Evolutionary conservation across 495 filamentous ascomycete genomes (phyloP).

Genomic region (Articulospora tetracladia): DNA sequence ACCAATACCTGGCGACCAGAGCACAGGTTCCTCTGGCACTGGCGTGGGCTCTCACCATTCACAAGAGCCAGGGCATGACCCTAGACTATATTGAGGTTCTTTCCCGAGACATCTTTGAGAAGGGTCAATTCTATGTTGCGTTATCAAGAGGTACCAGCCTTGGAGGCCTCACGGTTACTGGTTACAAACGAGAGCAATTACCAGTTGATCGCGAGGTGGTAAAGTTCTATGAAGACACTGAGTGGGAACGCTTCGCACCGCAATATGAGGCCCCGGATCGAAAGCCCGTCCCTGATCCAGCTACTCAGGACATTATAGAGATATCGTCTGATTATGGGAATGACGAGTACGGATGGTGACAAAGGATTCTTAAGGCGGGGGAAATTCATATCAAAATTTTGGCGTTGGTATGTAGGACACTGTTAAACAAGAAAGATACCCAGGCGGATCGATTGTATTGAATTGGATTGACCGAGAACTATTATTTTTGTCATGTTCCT

Average conservation of each 20-base stretch:
- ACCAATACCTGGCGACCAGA: slow-evolving; percentile 24
- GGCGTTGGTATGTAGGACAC: too few species aligned
- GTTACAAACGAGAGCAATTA: slow-evolving; percentile 9
- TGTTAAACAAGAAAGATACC: too few species aligned
- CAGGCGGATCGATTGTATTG: too few species aligned
- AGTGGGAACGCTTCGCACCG: slow-evolving; percentile 12
- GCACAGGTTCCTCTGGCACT: slow-evolving; percentile 41
- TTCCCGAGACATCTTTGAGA: slow-evolving; percentile 31
- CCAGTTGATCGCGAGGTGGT: slow-evolving; percentile 18
- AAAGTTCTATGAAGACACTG: slow-evolving; percentile 17
- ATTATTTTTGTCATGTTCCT: too few species aligned
- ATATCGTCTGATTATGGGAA: background rate
- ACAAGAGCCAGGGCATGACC: slow-evolving; percentile 44
- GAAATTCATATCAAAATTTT: too few species aligned
- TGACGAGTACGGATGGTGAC: background rate
- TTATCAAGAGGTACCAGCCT: slow-evolving; percentile 34
- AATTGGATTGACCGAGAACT: too few species aligned
- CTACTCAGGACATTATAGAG: background rate
- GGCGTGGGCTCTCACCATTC: slow-evolving; percentile 43
- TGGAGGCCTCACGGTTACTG: slow-evolving; percentile 33
- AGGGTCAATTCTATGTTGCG: slow-evolving; percentile 42
- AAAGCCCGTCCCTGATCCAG: background rate
- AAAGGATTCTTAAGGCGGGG: too few species aligned
- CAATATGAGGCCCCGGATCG: background rate
- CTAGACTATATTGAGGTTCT: slow-evolving; percentile 38